A percentile compares a stretch with the other conserved stretches of the same genome.
These are phyloP conservation scores for Talaromyces sp. DNA, from an alignment of 2,329 filamentous ascomycete species.

Conservation along the genomic window DNA sequence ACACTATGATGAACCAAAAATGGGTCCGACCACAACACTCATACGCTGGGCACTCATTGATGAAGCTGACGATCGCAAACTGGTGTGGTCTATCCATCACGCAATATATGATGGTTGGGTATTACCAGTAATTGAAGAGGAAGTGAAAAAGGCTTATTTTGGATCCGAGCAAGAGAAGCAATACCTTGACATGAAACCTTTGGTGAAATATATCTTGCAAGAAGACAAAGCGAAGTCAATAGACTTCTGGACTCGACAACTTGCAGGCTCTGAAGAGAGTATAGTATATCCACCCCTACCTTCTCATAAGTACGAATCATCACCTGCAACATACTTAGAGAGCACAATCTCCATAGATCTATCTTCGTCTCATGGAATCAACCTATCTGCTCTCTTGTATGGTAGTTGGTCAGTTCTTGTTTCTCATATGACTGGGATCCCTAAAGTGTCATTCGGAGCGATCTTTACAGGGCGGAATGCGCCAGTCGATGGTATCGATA, in stretches of 20 bases:
- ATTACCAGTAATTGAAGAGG: background rate
- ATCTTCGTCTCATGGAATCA: background rate
- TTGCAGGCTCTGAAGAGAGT: background rate
- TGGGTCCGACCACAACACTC: background rate
- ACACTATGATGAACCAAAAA: background rate
- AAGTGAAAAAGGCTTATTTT: background rate
- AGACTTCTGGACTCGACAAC: background rate
- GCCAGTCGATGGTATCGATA: background rate
- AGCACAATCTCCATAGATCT: background rate
- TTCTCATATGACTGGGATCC: background rate
- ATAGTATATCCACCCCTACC: background rate
- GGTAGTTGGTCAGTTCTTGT: background rate
- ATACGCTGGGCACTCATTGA: background rate
- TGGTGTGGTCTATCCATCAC: background rate
- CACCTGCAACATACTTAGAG: background rate
- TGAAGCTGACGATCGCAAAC: background rate
- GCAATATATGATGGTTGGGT: background rate
- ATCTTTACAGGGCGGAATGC: constrained; percentile 2
- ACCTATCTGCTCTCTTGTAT: background rate
- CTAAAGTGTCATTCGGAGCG: background rate
- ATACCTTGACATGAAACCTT: background rate
- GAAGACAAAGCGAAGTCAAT: background rate
- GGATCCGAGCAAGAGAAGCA: background rate
- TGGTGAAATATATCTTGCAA: background rate
- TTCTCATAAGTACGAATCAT: background rate